These are phyloP conservation scores for Magnusiomyces sp. DNA, from an alignment of 1,139 yeast genomes.

Conservation along the genomic window DNA sequence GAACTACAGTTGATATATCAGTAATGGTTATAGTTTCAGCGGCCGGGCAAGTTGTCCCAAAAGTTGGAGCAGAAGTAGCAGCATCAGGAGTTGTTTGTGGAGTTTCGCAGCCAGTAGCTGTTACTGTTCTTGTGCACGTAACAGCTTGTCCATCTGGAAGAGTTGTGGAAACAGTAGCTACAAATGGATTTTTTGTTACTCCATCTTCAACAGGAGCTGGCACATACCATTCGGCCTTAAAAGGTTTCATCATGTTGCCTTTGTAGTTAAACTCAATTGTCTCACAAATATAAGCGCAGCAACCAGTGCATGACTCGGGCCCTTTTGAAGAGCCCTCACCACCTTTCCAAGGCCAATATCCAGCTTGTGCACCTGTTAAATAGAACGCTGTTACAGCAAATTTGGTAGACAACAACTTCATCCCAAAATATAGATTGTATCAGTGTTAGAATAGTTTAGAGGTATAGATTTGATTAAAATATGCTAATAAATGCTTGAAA, in stretches of 20 bases:
- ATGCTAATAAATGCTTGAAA: no score
- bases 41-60: no score
- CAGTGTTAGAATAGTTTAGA: no score
- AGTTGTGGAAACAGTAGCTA: slow-evolving; percentile 23
- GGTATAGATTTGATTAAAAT: no score
- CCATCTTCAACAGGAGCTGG: slow-evolving; percentile 23
- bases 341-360: slow-evolving; percentile 19
- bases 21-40: not conserved
- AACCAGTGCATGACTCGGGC: slow-evolving; percentile 18
- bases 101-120: slow-evolving; percentile 8
- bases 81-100: not conserved
- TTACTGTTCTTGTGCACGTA: slow-evolving; percentile 8
- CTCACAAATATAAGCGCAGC: slow-evolving; percentile 23
- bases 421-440: no score
- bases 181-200: slow-evolving; percentile 21
- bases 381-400: slow-evolving; percentile 1
- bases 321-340: no score
- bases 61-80: no score
- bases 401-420: no score
- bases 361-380: slow-evolving; percentile 15
- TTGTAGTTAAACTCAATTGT: slow-evolving; percentile 19
- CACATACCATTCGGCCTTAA: slow-evolving; percentile 25
- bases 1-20: not conserved
- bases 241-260: slow-evolving; percentile 14
- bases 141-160: slow-evolving; percentile 18